phyloP scores from a whole-genome alignment of 2,329 filamentous ascomycete species.

The Pseudogymnoascus sp. region DNA sequence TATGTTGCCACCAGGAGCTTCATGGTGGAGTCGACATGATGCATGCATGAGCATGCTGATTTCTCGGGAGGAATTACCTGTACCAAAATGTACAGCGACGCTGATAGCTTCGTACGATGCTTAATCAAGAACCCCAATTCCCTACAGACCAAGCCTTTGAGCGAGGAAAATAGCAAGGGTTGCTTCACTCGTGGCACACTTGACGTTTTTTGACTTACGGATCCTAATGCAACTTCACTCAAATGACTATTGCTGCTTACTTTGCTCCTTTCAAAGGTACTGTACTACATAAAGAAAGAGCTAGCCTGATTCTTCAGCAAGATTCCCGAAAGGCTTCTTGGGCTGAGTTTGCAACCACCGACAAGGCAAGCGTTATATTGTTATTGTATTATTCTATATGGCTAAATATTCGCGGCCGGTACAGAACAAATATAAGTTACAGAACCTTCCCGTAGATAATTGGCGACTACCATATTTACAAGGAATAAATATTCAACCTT shows the following conservation, averaged over 20 bases:
- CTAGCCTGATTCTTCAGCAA: not conserved
- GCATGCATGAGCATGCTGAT: not conserved
- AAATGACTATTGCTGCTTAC: too few species aligned
- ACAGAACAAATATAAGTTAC: not conserved
- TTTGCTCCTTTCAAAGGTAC: not conserved
- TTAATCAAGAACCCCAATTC: not conserved
- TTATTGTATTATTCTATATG: not conserved
- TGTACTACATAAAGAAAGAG: not conserved
- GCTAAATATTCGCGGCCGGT: not conserved
- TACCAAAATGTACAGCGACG: not conserved
- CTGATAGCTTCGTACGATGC: not conserved
- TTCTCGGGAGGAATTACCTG: not conserved
- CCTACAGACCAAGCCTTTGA: not conserved
- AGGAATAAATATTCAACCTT: not conserved
- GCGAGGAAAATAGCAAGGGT: not conserved
- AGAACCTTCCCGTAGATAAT: not conserved
- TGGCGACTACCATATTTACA: not conserved
- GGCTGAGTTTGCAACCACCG: not conserved
- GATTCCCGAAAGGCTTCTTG: not conserved
- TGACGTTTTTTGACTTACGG: not conserved
- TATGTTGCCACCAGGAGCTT: too few species aligned
- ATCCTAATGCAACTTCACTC: too few species aligned
- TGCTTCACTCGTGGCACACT: not conserved
- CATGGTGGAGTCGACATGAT: too few species aligned
- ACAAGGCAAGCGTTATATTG: not conserved